Percentiles rank a stretch among this genome's conserved stretches.
phyloP scores from a whole-genome alignment of 2,329 filamentous ascomycete genomes.

The Incumbomyces lentus region DNA sequence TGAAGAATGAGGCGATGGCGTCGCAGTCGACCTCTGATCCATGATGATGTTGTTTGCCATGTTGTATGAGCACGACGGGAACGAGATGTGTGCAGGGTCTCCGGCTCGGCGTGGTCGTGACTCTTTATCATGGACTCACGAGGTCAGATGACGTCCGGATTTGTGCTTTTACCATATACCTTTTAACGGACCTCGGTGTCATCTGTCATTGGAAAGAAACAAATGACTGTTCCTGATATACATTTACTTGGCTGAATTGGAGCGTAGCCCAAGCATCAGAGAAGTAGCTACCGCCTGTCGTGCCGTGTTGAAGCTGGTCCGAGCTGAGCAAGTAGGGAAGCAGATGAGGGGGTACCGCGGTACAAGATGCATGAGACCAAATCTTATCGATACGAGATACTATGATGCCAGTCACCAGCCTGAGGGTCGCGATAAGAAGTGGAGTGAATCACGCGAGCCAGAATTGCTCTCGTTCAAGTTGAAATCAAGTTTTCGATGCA shows the following conservation, averaged over 20 bases:
- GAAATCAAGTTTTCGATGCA: neutral
- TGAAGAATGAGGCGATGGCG: slow-evolving; percentile 3
- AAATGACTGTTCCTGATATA: too few relatives aligned
- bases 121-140: neutral
- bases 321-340: neutral
- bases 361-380: too few relatives aligned
- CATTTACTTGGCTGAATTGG: too few relatives aligned
- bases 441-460: neutral
- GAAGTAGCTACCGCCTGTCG: too few relatives aligned
- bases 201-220: too few relatives aligned
- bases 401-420: too few relatives aligned
- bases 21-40: neutral
- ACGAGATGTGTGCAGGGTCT: neutral
- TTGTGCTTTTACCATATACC: too few relatives aligned
- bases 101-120: neutral
- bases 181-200: too few relatives aligned
- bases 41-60: neutral
- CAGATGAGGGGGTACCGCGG: neutral
- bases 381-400: slow-evolving; percentile 4
- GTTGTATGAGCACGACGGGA: neutral
- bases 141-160: neutral
- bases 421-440: too few relatives aligned
- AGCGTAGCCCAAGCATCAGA: neutral
- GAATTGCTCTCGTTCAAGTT: neutral
- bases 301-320: neutral